A percentile compares a stretch with the other conserved stretches of the same genome.
Evolutionary conservation across 2,329 filamentous ascomycete species (phyloP).

Genomic region (Cladophialophora chaetospira): DNA sequence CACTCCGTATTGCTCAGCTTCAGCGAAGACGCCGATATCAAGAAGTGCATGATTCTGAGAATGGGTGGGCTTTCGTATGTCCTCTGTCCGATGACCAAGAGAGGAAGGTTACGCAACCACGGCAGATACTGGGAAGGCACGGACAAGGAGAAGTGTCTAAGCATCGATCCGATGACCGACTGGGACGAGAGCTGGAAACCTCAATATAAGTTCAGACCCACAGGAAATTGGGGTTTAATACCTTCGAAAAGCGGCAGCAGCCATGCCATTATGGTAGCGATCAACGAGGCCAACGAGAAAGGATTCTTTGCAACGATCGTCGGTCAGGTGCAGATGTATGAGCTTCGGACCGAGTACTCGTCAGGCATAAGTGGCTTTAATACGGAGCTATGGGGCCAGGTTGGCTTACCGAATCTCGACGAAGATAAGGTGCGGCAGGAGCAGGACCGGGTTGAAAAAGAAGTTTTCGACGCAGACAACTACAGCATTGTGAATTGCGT

Average conservation of each 20-base stretch:
- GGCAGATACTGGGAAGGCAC: conserved; percentile 5
- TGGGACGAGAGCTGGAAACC: conserved; percentile 13
- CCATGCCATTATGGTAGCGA: conserved; percentile 13
- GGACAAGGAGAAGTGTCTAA: not conserved
- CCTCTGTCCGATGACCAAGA: not conserved
- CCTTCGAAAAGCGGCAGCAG: not conserved
- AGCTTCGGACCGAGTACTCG: conserved; percentile 2
- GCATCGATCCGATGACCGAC: not conserved
- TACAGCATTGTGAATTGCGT: conserved; percentile 1
- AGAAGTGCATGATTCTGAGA: conserved; percentile 12
- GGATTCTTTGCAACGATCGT: not conserved
- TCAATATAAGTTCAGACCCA: conserved; percentile 6
- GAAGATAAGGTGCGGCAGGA: conserved; percentile 3
- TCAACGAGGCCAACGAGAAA: not conserved
- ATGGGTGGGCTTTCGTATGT: conserved; percentile 8
- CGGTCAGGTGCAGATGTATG: conserved; percentile 13
- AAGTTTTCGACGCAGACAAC: not conserved
- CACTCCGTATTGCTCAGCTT: conserved; percentile 8
- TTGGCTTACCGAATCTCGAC: conserved; percentile 2
- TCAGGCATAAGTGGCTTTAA: not conserved
- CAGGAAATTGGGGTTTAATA: conserved; percentile 12
- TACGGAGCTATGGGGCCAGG: conserved; percentile 10
- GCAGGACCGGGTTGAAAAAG: conserved; percentile 1
- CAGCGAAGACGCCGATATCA: not conserved
- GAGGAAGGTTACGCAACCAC: not conserved